Evolutionary conservation across 768 basidiomycete species (phyloP), one percentile per base, ranked within the genome.

Genomic region (Pholiota microspora): DNA sequence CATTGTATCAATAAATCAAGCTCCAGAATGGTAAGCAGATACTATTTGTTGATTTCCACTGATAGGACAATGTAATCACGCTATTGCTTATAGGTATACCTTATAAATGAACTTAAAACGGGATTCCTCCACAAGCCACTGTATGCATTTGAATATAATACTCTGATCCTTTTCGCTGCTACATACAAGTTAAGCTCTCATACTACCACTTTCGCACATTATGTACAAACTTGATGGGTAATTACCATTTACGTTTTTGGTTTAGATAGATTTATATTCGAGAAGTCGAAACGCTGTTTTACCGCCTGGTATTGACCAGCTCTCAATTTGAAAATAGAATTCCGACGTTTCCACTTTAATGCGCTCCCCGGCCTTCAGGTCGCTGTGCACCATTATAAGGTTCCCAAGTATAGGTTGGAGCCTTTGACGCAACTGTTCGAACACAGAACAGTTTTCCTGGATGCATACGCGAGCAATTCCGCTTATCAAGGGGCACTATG

Each of bases 341-440:
- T 61, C 55, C 24, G 61, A 59, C 8, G 52, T 58, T 23, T 52
- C 32, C 23, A 55, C 55, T 31, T 49, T 29, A n/a, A 54, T 38
- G 18, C 25, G 31, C 55, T 56, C 61, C 2, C 53, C 60, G 24
- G 18, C 35, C 24, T 16, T 31, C 8, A 65, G 51, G 36, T 51
- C 62, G 10, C 69, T 65, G 48, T 77, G 78, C 44, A 77, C 73
- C 2, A 75, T 67, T 8, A 68, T 57, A 12, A 85, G 67, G 48
- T 80, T 75, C 3, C 81, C 80, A 18, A 85, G 59, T 15, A 85
- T 59, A 2, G 75, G 76, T 24, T 67, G 59, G 10, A 88, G 62
- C 42, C 77, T 74, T 4, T 66, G 60, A 13, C 66, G 62, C 51
- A 86, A 76, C 31, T 57, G 64, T 7, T 56, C 51, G 25, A 75